These are phyloP conservation scores for Boletus rufocinnamomeus DNA, from an alignment of 768 basidiomycete species.

Conservation along the genomic window DNA sequence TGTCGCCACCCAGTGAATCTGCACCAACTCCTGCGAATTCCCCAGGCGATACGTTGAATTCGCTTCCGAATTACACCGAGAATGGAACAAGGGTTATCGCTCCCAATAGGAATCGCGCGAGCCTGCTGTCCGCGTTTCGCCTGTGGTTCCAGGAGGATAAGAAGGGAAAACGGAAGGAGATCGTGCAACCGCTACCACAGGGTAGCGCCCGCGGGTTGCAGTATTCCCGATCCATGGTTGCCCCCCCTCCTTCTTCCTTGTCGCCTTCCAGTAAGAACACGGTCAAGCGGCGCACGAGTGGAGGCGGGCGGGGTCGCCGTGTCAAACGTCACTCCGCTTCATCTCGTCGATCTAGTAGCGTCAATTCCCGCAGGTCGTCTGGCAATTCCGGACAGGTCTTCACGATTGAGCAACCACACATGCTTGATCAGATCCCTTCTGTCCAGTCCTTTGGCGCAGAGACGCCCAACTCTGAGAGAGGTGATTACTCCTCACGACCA, in stretches of 20 bases:
- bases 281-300: conserved; percentile 55
- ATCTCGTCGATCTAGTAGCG: conserved; percentile 87
- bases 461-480: conserved; percentile 86
- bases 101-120: conserved; percentile 67
- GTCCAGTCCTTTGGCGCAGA: conserved; percentile 76
- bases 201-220: conserved; percentile 24
- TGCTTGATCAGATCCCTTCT: conserved; percentile 51
- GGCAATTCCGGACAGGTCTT: conserved; percentile 48
- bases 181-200: conserved; percentile 19
- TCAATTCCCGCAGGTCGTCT: conserved; percentile 80
- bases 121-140: conserved; percentile 81
- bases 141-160: conserved; percentile 92
- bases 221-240: conserved; percentile 29
- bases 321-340: conserved; percentile 71
- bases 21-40: conserved; percentile 53
- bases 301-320: conserved; percentile 49
- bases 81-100: conserved; percentile 35
- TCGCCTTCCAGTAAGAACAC: conserved; percentile 37
- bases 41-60: conserved; percentile 53
- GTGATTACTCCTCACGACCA: conserved; percentile 76
- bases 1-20: conserved; percentile 37
- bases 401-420: conserved; percentile 58
- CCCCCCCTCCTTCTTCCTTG: conserved; percentile 28
- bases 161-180: conserved; percentile 81
- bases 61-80: conserved; percentile 43